These are phyloP conservation scores for Paraurostyla sp. DNA, from an alignment of 73 alveolate species.

Conservation along the genomic window DNA sequence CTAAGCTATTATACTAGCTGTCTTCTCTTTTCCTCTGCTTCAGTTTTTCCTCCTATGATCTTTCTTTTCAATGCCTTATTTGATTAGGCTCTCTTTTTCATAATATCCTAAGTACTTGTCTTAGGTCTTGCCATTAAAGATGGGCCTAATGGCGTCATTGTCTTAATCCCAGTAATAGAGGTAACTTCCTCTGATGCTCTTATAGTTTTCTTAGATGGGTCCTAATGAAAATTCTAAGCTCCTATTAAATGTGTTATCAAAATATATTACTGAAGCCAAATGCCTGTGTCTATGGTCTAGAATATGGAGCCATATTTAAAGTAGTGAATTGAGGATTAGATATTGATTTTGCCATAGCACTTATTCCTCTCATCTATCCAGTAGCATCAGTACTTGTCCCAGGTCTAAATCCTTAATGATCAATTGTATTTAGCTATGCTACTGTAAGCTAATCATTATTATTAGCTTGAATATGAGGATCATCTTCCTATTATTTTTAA, in stretches of 20 bases:
- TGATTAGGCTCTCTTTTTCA: constrained; percentile 65
- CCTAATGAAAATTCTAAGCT: constrained; percentile 23
- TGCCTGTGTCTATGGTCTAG: constrained; percentile 62
- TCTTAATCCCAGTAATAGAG: constrained; percentile 73
- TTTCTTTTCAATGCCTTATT: constrained; percentile 36
- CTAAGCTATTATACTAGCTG: background rate
- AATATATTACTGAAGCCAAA: constrained; percentile 66
- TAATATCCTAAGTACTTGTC: constrained; percentile 32
- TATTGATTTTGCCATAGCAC: constrained; percentile 26
- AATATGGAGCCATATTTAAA: constrained; percentile 76
- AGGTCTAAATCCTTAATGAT: constrained; percentile 33
- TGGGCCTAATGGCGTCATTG: constrained; percentile 76
- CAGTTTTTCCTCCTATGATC: constrained; percentile 40
- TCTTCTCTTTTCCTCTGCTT: constrained; percentile 47
- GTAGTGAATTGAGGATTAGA: constrained; percentile 77
- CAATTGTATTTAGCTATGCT: constrained; percentile 1
- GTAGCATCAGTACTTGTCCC: background rate
- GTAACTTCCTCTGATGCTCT: constrained; percentile 67
- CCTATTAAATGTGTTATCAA: constrained; percentile 11
- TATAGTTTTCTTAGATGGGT: constrained; percentile 69
- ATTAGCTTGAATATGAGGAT: background rate
- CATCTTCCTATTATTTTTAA: background rate
- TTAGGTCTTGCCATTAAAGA: constrained; percentile 40
- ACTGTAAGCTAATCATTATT: background rate
- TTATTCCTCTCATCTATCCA: background rate